Evolutionary conservation across 2,329 filamentous ascomycete genomes (phyloP), one percentile per base, ranked within the genome.

Genomic region (Aspergillus phoenicis): DNA sequence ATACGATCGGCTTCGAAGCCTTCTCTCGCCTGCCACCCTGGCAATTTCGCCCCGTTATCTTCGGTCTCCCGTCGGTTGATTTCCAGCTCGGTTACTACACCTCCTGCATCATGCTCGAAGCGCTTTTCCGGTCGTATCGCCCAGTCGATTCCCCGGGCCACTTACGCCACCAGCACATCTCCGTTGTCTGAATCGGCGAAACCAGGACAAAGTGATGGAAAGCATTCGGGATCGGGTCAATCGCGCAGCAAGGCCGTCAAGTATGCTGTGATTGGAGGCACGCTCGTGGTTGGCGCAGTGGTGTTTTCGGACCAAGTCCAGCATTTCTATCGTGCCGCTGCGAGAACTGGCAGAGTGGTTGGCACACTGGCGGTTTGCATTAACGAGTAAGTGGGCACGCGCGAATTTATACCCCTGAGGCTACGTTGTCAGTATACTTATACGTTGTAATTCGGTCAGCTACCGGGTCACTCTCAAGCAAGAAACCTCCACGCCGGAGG

Each of bases 391-490:
- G 83, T 80, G 28, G 30, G 53, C n/a, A 63, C 5, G 38, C n/a
- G n/a, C 53, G 33, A 8, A 45, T 24, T 3, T 62, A 39, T 8
- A 13, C 38, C 17, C 11, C 28, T 43, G 17, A 6, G 5, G 10
- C 11, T 20, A 28, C 24, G 10, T 13, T 28, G 8, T 20, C 28
- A n/a, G 26, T 6, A 52, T 22, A 39, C 60, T 71, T 52, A 66
- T 45, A 39, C 6, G 38, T 10, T 36, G 4, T 10, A 20, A 36
- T 13, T 36, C 33, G 13, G 1, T 8, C 26, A 97, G 93, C 78
- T 99, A 99, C 78, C 92, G 93, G 68, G 87, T 87, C 52, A 93
- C 92, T 2, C 80, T 99, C 66, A 96, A 91, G 66, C 81, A 91
- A 65, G 83, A 84, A 59, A 78, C 79, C 43, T 81, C 87, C 20